These are phyloP conservation scores for Marasmius fiardii DNA, from an alignment of 1,284 basidiomycete species.

Conservation along the genomic window DNA sequence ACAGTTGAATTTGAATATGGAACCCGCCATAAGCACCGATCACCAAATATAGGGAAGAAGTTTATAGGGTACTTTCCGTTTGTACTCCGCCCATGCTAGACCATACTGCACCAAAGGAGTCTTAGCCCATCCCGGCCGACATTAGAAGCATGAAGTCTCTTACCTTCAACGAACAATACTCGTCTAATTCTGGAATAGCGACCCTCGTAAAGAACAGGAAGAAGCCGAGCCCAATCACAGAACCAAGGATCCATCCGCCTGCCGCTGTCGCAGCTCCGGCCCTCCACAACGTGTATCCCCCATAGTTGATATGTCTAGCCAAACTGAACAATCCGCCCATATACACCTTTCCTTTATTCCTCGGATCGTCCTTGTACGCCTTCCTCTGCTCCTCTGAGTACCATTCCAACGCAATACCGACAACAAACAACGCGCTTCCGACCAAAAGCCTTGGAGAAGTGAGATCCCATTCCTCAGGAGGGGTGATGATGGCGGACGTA, in stretches of 20 bases:
- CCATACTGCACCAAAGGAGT: conserved; percentile 11
- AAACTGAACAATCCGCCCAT: conserved; percentile 17
- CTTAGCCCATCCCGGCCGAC: not conserved
- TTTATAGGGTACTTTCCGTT: conserved; percentile 16
- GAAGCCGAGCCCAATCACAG: not conserved
- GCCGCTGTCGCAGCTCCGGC: conserved; percentile 17
- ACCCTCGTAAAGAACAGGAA: conserved; percentile 6
- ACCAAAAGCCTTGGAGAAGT: not conserved
- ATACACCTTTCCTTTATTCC: conserved; percentile 20
- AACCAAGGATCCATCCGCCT: conserved; percentile 7
- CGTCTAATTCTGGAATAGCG: conserved; percentile 11
- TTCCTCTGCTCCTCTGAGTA: conserved; percentile 18
- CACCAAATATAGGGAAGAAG: conserved; percentile 18
- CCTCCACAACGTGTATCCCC: conserved; percentile 21
- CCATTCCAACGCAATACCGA: conserved; percentile 17
- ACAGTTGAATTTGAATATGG: too few relatives aligned
- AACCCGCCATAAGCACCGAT: not conserved
- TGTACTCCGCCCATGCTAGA: conserved; percentile 18
- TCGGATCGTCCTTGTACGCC: conserved; percentile 19
- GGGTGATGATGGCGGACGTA: conserved; percentile 3
- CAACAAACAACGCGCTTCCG: conserved; percentile 14
- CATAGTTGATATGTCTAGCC: conserved; percentile 21
- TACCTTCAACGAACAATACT: conserved; percentile 5
- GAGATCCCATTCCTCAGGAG: not conserved
- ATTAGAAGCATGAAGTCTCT: not conserved